phyloP scores from a whole-genome alignment of 257 asterid genomes.

The Gardenia jasminoides region DNA sequence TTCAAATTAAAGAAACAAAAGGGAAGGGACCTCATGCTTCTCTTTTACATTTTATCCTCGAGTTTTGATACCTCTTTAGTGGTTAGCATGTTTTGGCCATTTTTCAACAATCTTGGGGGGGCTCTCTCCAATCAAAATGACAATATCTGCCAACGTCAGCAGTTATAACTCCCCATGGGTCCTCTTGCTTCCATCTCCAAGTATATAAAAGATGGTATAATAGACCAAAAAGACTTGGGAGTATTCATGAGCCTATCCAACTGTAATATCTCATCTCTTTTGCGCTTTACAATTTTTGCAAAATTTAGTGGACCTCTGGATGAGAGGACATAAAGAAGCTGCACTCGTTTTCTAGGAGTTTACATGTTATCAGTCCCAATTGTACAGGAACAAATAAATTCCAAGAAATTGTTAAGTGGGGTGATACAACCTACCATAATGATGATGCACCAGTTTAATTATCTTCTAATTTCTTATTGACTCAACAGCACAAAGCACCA shows the following conservation, averaged over 20 bases:
- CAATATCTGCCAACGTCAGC: constrained; percentile 22
- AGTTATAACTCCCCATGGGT: constrained; percentile 36
- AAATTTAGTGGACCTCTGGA: constrained; percentile 4
- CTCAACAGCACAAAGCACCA: constrained; percentile 33
- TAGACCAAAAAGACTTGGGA: constrained; percentile 22
- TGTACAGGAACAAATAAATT: constrained; percentile 32
- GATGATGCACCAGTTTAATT: constrained; percentile 37
- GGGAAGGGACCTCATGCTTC: constrained; percentile 42
- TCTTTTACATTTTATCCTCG: constrained; percentile 23
- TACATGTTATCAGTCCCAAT: constrained; percentile 34
- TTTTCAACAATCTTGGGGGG: constrained; percentile 17
- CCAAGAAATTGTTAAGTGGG: constrained; percentile 30
- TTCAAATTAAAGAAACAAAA: constrained; percentile 40
- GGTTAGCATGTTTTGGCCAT: constrained; percentile 55
- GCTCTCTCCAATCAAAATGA: constrained; percentile 31
- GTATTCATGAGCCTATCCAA: constrained; percentile 26
- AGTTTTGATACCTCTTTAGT: constrained; percentile 42
- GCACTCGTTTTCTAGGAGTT: constrained; percentile 11
- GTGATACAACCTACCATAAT: constrained; percentile 48
- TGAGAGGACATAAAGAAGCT: constrained; percentile 34
- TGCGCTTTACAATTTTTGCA: background rate
- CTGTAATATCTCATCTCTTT: constrained; percentile 22
- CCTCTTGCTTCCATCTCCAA: constrained; percentile 33
- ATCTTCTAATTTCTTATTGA: constrained; percentile 25
- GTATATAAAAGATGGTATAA: constrained; percentile 14